Conservation (phyloP, 2,329 filamentous ascomycete genomes). For the Exophiala xenobiotica region DNA sequence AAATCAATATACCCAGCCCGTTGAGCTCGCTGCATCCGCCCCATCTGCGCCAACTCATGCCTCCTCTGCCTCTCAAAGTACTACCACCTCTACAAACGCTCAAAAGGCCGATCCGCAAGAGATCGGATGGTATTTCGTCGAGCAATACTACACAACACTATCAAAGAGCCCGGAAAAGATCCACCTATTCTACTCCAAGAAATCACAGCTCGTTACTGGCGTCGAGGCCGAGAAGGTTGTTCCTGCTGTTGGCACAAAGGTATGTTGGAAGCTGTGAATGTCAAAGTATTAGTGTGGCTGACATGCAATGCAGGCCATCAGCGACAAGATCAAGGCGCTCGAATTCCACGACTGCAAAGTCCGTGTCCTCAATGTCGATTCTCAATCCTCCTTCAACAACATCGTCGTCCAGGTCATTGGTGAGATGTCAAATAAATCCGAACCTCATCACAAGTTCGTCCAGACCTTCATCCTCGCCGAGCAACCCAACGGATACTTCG, state of each 20-base stretch:
- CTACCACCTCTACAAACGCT: slow-evolving; percentile 26
- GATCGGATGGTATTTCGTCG: slow-evolving; percentile 98
- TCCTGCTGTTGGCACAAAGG: slow-evolving; percentile 83
- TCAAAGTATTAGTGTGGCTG: slow-evolving; percentile 3
- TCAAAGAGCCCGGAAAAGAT: slow-evolving; percentile 94
- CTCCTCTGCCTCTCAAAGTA: slow-evolving; percentile 29
- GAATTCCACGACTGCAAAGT: slow-evolving; percentile 98
- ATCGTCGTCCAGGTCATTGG: slow-evolving; percentile 98
- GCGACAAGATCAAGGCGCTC: slow-evolving; percentile 88
- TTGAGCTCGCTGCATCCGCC: slow-evolving; percentile 30
- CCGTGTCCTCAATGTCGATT: slow-evolving; percentile 95
- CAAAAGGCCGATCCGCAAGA: slow-evolving; percentile 64
- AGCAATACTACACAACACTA: slow-evolving; percentile 98
- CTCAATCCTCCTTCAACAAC: slow-evolving; percentile 85
- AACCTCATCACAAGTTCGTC: slow-evolving; percentile 90
- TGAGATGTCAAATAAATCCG: slow-evolving; percentile 91
- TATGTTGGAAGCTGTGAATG: slow-evolving; percentile 52
- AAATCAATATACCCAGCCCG: slow-evolving; percentile 29
- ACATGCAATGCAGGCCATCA: slow-evolving; percentile 66
- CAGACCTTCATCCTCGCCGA: slow-evolving; percentile 97
- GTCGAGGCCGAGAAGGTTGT: slow-evolving; percentile 84
- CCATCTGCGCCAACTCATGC: slow-evolving; percentile 27
- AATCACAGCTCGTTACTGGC: slow-evolving; percentile 91
- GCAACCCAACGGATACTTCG: slow-evolving; percentile 96
- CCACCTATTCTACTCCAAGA: slow-evolving; percentile 93